These are phyloP conservation scores for Yamadazyma philogaea DNA, from an alignment of 805 yeast species.

Conservation along the genomic window DNA sequence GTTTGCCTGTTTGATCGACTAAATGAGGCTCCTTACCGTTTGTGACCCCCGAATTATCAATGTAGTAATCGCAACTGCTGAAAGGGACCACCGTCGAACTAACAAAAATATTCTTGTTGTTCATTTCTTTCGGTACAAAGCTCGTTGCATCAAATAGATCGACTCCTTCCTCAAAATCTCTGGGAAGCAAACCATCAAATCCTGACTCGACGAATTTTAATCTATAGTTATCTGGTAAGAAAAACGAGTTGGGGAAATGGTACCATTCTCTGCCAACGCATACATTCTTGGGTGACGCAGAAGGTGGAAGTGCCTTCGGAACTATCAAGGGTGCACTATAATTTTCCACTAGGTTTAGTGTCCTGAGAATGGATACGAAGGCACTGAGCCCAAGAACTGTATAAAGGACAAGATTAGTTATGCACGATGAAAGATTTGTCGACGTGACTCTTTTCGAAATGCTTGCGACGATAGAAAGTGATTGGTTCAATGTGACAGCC, in stretches of 20 bases:
- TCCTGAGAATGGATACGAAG: slow-evolving; percentile 43
- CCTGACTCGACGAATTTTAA: slow-evolving; percentile 70
- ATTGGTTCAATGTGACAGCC: slow-evolving; percentile 25
- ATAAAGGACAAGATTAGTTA: background rate
- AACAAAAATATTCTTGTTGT: slow-evolving; percentile 69
- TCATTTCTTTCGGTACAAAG: slow-evolving; percentile 61
- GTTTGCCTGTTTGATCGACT: slow-evolving; percentile 12
- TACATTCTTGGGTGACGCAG: slow-evolving; percentile 28
- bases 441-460: background rate
- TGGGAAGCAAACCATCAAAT: slow-evolving; percentile 85
- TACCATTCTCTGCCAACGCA: slow-evolving; percentile 97
- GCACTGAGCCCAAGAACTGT: slow-evolving; percentile 13
- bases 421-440: background rate
- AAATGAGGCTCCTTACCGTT: slow-evolving; percentile 40
- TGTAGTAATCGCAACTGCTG: slow-evolving; percentile 60
- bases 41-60: slow-evolving; percentile 49
- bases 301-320: slow-evolving; percentile 1
- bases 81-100: slow-evolving; percentile 49
- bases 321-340: slow-evolving; percentile 66
- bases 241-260: slow-evolving; percentile 84
- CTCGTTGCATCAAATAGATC: slow-evolving; percentile 36
- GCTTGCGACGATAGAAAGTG: background rate
- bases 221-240: slow-evolving; percentile 62
- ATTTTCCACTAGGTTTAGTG: slow-evolving; percentile 57
- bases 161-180: slow-evolving; percentile 62